These are phyloP conservation scores for Mycena belliarum DNA, from an alignment of 768 basidiomycete species.

Conservation along the genomic window DNA sequence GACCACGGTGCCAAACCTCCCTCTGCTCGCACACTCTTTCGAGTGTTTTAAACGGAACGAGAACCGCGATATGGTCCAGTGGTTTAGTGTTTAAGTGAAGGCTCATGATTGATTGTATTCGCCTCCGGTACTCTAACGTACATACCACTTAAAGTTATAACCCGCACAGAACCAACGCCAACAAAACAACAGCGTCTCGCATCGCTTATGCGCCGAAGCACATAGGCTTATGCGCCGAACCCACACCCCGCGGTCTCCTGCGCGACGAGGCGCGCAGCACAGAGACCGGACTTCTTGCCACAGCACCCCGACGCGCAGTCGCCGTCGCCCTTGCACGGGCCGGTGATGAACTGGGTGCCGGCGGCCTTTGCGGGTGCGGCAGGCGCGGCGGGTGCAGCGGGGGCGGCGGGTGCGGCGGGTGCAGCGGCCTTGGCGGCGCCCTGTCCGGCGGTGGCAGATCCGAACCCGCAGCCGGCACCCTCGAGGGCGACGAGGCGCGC, in stretches of 20 bases:
- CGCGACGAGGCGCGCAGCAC: conserved; percentile 3
- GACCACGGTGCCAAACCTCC: conserved; percentile 59
- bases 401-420: neutral
- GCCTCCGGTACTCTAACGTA: no score
- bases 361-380: neutral
- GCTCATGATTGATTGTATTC: no score
- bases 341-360: conserved; percentile 17
- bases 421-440: neutral
- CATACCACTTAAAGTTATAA: no score
- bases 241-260: neutral
- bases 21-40: no score
- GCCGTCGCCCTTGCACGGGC: neutral
- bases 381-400: neutral
- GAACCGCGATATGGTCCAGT: no score
- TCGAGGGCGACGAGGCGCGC: conserved; percentile 8
- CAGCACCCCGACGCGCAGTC: conserved; percentile 15
- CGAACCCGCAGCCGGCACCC: conserved; percentile 3
- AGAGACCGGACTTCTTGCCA: neutral
- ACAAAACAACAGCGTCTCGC: no score
- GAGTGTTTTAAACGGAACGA: no score
- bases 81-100: no score
- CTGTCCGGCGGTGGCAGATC: neutral
- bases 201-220: no score
- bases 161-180: no score
- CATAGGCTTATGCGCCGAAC: no score